Base-by-base conservation (phyloP, 1,139 yeast species). In the Nakaseomyces bracarensis region DNA sequence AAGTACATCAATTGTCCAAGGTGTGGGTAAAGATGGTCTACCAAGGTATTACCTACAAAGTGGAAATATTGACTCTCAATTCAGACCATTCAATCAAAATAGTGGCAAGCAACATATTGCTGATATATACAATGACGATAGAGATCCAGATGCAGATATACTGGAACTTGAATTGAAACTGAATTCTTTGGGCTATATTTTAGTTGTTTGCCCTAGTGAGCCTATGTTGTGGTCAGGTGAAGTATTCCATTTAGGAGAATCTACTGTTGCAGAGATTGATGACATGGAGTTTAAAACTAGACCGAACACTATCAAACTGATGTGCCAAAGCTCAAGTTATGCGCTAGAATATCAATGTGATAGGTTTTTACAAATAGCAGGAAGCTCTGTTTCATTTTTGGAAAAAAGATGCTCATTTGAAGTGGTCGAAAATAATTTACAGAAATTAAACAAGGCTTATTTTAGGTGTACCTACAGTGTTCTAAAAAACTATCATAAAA, bases 161-260 rank as follows among this genome's bases (percentile, higher is more conserved):
- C 37, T 49, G 23, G 54, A 51, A 29, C 41, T 58, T 11, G 63
- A 58, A 39, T 30, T 43, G 15, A 54, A 53, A 43, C 43, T 60
- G 30, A 58, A 58, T 43, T 51, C 60, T 16, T 61, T 66, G 42
- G 79, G 85, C 0, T 86, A 86, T 52, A 73, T 87, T 13, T 56
- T 89, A 27, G 81, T 89, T 0, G 65, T 87, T 18, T 79, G 85
- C 54, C 91, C 95, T 1, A 74, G 81, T 11, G 85, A 84, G 54
- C 94, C 96, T 0, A 74, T 89, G 58, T 77, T 84, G 22, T 89
- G 97, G 97, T 91, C 84, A 49, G 97, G 97, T 2, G 72, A 74
- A 19, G 79, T 82, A 47, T 74, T 81, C 27, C 74, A 77, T 40
- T 60, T 84, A 2, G 49, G 60, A 1, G 53, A 46, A n/a, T 51